A percentile compares a stretch with the other conserved stretches of the same genome.
These are phyloP conservation scores for Sugiyamaella mastotermitis DNA, from an alignment of 805 yeast genomes.

Conservation along the genomic window DNA sequence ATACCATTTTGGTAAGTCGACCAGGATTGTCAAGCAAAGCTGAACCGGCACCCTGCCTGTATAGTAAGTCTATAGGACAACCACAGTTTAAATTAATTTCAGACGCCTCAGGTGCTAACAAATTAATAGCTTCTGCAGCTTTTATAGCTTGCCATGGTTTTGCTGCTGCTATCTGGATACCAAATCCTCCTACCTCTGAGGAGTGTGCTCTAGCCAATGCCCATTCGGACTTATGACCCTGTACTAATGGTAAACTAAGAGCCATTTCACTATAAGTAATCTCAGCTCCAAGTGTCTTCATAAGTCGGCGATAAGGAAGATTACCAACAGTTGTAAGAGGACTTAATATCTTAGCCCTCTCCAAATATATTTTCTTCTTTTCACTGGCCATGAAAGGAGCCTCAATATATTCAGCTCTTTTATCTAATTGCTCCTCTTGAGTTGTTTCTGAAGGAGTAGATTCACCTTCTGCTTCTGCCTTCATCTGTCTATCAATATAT, in stretches of 20 bases:
- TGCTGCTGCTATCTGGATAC: slow-evolving; percentile 86
- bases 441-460: slow-evolving; percentile 23
- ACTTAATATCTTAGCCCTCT: slow-evolving; percentile 77
- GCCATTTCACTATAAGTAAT: slow-evolving; percentile 97
- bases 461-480: slow-evolving; percentile 28
- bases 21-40: slow-evolving; percentile 89
- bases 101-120: slow-evolving; percentile 53
- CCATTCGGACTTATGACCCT: slow-evolving; percentile 94
- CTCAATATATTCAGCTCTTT: slow-evolving; percentile 54
- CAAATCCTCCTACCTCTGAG: slow-evolving; percentile 80
- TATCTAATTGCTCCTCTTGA: slow-evolving; percentile 18
- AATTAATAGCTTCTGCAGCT: slow-evolving; percentile 74
- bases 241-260: slow-evolving; percentile 72
- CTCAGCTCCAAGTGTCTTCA: slow-evolving; percentile 88
- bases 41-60: slow-evolving; percentile 91
- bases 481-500: slow-evolving; percentile 49
- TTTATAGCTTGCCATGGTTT: slow-evolving; percentile 92
- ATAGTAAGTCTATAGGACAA: slow-evolving; percentile 94
- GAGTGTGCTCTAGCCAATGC: slow-evolving; percentile 88
- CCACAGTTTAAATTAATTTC: slow-evolving; percentile 94
- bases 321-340: slow-evolving; percentile 98
- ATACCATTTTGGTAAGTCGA: slow-evolving; percentile 65
- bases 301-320: slow-evolving; percentile 86
- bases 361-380: slow-evolving; percentile 66
- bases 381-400: slow-evolving; percentile 72